Conservation (phyloP, 306 rosid genomes). For the Astragalus membranaceus region DNA sequence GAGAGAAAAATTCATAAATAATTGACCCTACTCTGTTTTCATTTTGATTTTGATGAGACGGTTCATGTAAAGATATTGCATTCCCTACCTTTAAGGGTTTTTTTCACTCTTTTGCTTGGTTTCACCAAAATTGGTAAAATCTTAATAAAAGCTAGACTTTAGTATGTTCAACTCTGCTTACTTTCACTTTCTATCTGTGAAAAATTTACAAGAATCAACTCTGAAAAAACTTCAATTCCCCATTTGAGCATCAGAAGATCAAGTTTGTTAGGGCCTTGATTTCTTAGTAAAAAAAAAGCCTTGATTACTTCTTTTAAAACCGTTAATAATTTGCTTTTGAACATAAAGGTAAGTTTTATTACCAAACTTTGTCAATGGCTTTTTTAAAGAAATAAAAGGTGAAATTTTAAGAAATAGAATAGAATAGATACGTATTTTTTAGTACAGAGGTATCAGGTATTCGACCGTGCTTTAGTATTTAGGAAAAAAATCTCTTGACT, state of each 20-base stretch:
- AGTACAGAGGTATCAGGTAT: too few species aligned
- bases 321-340: conserved; percentile 18
- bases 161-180: conserved; percentile 9
- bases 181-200: neutral
- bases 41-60: conserved; percentile 30
- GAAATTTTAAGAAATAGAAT: too few species aligned
- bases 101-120: conserved; percentile 14
- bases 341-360: neutral
- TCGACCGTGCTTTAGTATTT: too few species aligned
- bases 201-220: neutral
- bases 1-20: neutral
- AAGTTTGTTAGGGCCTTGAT: conserved; percentile 1
- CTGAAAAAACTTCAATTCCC: neutral
- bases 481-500: too few species aligned
- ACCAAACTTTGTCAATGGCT: too few species aligned
- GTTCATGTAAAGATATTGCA: conserved; percentile 26
- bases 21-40: conserved; percentile 15
- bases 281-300: neutral
- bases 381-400: too few species aligned
- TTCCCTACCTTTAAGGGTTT: neutral
- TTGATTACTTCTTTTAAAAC: conserved; percentile 17
- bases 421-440: too few species aligned
- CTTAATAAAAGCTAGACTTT: conserved; percentile 1
- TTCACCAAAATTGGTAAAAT: conserved; percentile 14
- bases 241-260: neutral